Conservation (phyloP, 768 basidiomycete genomes). For the Terana coerulea region DNA sequence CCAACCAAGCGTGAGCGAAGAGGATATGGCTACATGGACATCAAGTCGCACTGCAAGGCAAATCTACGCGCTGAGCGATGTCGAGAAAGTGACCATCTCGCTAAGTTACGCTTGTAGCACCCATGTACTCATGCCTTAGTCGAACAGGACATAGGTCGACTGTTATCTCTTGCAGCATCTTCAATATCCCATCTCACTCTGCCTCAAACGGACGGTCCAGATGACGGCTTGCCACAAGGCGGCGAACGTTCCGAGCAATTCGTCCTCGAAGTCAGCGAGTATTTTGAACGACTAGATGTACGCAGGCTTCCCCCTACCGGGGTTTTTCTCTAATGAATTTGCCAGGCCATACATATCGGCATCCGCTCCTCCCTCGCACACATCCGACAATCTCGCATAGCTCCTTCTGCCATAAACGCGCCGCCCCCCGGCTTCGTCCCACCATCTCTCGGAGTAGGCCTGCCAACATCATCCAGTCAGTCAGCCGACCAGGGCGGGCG, state of each 20-base stretch:
- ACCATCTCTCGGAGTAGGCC: slow-evolving; percentile 73
- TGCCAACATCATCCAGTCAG: slow-evolving; percentile 39
- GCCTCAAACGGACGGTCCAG: slow-evolving; percentile 74
- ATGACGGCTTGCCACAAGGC: slow-evolving; percentile 69
- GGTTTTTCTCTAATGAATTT: slow-evolving; percentile 1
- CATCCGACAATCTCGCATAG: slow-evolving; percentile 76
- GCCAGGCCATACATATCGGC: slow-evolving; percentile 68
- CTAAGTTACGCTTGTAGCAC: too few relatives aligned
- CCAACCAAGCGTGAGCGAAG: too few relatives aligned
- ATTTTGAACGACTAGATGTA: slow-evolving; percentile 80
- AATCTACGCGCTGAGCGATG: slow-evolving; percentile 75
- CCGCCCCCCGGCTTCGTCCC: slow-evolving; percentile 71
- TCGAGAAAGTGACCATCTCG: slow-evolving; percentile 58
- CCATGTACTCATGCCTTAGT: too few relatives aligned
- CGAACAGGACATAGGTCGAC: slow-evolving; percentile 70
- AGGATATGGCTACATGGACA: slow-evolving; percentile 79
- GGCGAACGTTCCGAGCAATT: slow-evolving; percentile 85
- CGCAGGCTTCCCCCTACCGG: slow-evolving; percentile 16
- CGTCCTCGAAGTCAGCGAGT: slow-evolving; percentile 80
- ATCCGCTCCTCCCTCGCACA: slow-evolving; percentile 79
- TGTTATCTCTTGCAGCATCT: slow-evolving; percentile 72
- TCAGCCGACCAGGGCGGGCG: slow-evolving; percentile 34
- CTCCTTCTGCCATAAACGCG: slow-evolving; percentile 84
- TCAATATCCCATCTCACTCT: slow-evolving; percentile 76
- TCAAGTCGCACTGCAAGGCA: slow-evolving; percentile 79